Evolutionary conservation across 1,284 basidiomycete genomes (phyloP), one percentile per base, ranked within the genome.

Genomic region (Naganishia albida): DNA sequence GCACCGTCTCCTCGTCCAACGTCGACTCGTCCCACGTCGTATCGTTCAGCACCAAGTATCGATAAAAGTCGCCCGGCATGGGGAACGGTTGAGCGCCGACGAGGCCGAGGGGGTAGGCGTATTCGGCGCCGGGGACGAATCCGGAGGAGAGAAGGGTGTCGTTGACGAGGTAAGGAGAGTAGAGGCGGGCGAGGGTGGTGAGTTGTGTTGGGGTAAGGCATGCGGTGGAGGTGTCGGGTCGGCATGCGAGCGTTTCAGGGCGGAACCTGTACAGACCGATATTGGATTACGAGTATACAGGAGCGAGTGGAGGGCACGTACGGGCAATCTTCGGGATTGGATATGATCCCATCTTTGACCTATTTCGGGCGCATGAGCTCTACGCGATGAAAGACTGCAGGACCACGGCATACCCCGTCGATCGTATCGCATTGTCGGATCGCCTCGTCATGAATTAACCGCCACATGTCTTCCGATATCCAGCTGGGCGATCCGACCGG

Each of bases 401-500:
- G 23, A 16, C 18, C n/a, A 20, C 30, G 13, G 26, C 60, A 4
- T 18, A 62, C 60, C 20, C 60, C 60, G 20, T 62, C 60, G 10
- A 62, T 7, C 39, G 23, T 16, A 20, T 62, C 60, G 23, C 60
- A 62, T n/a, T 62, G 60, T 39, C n/a, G 51, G 2, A 51, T 23
- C 3, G 40, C 23, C 28, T 62, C 60, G 15, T 23, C 38, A 46
- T 62, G 60, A 16, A 62, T 25, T 20, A 62, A 12, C 7, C 18
- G 26, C 60, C 60, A 62, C 15, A 23, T 38, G 2, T 50, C 43
- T 8, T 39, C 10, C 23, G 60, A 40, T 7, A 62, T 51, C 49
- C 60, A 62, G 12, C 2, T 20, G 20, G 60, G 26, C 18, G 48
- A 50, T 3, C 42, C 40, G 60, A 62, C 60, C 20, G 46, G 60